These are phyloP conservation scores for Neonectria neomacrospora DNA, from an alignment of 2,329 filamentous ascomycete genomes.

Conservation along the genomic window DNA sequence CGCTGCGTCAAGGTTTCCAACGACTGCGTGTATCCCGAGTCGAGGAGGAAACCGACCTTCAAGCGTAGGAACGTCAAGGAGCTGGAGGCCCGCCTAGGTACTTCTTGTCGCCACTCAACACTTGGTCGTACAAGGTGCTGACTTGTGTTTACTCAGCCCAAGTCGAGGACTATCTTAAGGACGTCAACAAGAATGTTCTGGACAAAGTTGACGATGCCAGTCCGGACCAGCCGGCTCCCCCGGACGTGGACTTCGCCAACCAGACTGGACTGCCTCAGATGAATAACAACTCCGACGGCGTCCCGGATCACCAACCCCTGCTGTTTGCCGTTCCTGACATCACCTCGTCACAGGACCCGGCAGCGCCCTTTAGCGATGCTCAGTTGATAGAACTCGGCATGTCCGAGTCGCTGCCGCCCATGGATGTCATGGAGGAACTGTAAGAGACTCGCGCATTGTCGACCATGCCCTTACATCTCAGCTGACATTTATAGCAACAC, in stretches of 20 bases:
- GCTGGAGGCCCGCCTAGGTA: conserved; percentile 87
- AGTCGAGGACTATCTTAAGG: conserved; percentile 82
- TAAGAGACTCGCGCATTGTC: conserved; percentile 55
- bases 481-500: conserved; percentile 64
- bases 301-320: conserved; percentile 21
- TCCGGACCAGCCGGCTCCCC: conserved; percentile 31
- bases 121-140: conserved; percentile 20
- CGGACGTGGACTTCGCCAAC: conserved; percentile 24
- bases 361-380: conserved; percentile 26
- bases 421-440: conserved; percentile 86
- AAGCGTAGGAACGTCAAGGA: conserved; percentile 93
- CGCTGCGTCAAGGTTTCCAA: conserved; percentile 80
- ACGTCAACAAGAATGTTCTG: conserved; percentile 59
- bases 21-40: conserved; percentile 89
- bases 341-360: conserved; percentile 22
- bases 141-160: conserved; percentile 65
- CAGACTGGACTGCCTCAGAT: conserved; percentile 17
- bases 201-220: conserved; percentile 43
- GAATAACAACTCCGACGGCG: neutral
- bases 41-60: conserved; percentile 85
- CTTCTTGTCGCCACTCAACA: conserved; percentile 32
- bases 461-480: neutral
- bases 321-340: conserved; percentile 33
- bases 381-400: conserved; percentile 80
- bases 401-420: conserved; percentile 82